A percentile compares a stretch with the other conserved stretches of the same genome.
Evolutionary conservation across 352 stramenopile genomes (phyloP).

Genomic region (Phytophthora crassamura): DNA sequence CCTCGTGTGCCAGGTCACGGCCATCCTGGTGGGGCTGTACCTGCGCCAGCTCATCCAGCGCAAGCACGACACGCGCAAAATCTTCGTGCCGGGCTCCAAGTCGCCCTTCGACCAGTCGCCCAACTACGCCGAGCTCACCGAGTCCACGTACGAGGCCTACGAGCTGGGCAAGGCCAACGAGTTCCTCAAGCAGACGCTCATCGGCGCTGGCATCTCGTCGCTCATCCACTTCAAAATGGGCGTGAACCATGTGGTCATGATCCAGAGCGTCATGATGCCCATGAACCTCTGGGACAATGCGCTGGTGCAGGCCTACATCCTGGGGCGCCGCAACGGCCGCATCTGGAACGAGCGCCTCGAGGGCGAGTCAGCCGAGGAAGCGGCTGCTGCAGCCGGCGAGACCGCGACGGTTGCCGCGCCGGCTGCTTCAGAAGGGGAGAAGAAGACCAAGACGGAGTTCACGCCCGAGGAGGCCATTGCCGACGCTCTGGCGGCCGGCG

Average conservation of each 20-base stretch:
- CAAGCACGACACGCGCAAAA: constrained; percentile 84
- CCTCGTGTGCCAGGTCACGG: constrained; percentile 63
- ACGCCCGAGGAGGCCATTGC: constrained; percentile 67
- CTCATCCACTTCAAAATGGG: constrained; percentile 89
- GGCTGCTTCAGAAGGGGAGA: constrained; percentile 31
- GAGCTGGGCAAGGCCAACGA: constrained; percentile 77
- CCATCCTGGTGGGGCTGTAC: constrained; percentile 71
- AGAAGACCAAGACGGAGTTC: constrained; percentile 35
- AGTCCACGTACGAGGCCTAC: constrained; percentile 80
- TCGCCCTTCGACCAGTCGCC: constrained; percentile 83
- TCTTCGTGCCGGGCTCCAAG: constrained; percentile 72
- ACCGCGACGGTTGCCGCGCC: constrained; percentile 12
- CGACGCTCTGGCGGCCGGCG: constrained; percentile 60
- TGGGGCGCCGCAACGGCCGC: constrained; percentile 64
- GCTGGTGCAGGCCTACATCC: constrained; percentile 78
- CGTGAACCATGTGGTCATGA: constrained; percentile 89
- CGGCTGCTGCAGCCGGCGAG: constrained; percentile 39
- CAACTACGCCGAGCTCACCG: constrained; percentile 81
- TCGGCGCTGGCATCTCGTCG: constrained; percentile 76
- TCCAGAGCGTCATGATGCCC: constrained; percentile 86
- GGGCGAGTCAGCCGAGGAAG: constrained; percentile 70
- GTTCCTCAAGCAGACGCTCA: constrained; percentile 86
- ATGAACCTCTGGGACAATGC: constrained; percentile 87
- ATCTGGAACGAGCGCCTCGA: constrained; percentile 87
- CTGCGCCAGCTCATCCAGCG: constrained; percentile 76